Evolutionary conservation across 257 asterid genomes (phyloP).

Genomic region (Gynochthodes officinalis): DNA sequence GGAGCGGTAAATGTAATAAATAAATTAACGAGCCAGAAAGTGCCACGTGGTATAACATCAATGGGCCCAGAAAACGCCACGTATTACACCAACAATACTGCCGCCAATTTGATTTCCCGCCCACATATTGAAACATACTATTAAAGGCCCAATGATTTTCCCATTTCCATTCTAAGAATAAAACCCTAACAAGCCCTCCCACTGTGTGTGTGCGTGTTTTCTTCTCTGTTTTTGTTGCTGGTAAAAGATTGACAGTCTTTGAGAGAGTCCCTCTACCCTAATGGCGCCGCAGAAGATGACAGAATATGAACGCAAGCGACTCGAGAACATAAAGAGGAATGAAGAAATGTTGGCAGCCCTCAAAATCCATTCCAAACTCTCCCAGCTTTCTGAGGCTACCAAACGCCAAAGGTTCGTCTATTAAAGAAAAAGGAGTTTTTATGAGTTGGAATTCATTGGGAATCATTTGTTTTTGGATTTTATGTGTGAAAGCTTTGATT

Average conservation of each 20-base stretch:
- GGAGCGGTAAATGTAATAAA: no score
- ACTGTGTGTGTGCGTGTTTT: not conserved
- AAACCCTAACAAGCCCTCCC: conserved; percentile 2
- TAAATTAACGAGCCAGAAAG: no score
- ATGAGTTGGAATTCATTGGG: not conserved
- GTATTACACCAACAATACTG: not conserved
- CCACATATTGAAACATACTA: not conserved
- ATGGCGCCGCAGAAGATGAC: conserved; percentile 51
- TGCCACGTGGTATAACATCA: no score
- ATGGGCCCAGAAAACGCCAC: not conserved
- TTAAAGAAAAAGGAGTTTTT: not conserved
- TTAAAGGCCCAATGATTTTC: not conserved
- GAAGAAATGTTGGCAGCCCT: conserved; percentile 80
- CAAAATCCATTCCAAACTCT: conserved; percentile 54
- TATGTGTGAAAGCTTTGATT: not conserved
- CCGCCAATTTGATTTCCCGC: conserved; percentile 8
- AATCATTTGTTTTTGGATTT: not conserved
- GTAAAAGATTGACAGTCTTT: not conserved
- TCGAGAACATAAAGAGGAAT: conserved; percentile 81
- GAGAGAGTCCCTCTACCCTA: not conserved
- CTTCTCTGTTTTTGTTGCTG: not conserved
- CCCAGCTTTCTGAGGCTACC: conserved; percentile 47
- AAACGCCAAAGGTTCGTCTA: conserved; percentile 47
- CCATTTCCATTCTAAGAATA: not conserved
- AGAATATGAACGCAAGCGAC: conserved; percentile 74